These are phyloP conservation scores for Nakazawaea sp. DNA, from an alignment of 805 yeast species.

Conservation along the genomic window DNA sequence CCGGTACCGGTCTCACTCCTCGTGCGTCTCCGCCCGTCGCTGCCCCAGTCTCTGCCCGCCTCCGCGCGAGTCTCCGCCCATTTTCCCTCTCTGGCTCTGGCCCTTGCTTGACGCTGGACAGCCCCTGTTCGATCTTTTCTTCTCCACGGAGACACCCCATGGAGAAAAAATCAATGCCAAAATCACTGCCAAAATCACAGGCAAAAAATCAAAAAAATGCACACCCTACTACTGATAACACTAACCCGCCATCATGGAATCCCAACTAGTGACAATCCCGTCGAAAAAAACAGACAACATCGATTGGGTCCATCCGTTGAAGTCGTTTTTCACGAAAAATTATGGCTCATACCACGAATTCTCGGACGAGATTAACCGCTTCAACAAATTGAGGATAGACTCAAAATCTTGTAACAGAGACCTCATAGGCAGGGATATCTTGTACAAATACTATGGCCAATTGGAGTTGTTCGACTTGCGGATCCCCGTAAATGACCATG, in stretches of 20 bases:
- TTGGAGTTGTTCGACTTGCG: slow-evolving; percentile 75
- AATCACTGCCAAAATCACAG: too few relatives aligned
- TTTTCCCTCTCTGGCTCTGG: too few relatives aligned
- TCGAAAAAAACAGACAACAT: slow-evolving; percentile 44
- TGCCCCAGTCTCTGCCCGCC: too few relatives aligned
- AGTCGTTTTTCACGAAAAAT: slow-evolving; percentile 45
- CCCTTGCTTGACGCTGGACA: too few relatives aligned
- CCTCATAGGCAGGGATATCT: slow-evolving; percentile 40
- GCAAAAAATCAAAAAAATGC: too few relatives aligned
- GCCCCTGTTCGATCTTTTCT: too few relatives aligned
- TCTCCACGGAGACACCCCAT: too few relatives aligned
- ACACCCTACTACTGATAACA: too few relatives aligned
- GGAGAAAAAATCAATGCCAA: too few relatives aligned
- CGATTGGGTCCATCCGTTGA: slow-evolving; percentile 62
- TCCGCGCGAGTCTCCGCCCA: too few relatives aligned
- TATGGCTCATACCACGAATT: slow-evolving; percentile 61
- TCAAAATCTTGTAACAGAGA: slow-evolving; percentile 41
- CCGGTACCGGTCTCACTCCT: too few relatives aligned
- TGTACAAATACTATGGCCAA: slow-evolving; percentile 71
- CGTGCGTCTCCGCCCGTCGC: too few relatives aligned
- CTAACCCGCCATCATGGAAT: slow-evolving; percentile 16
- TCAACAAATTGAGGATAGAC: slow-evolving; percentile 57
- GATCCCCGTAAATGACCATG: slow-evolving; percentile 52
- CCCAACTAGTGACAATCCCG: slow-evolving; percentile 22
- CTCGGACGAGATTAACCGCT: slow-evolving; percentile 42